Evolutionary conservation across 352 stramenopile genomes (phyloP).

Genomic region (Pelagophyceae sp.): DNA sequence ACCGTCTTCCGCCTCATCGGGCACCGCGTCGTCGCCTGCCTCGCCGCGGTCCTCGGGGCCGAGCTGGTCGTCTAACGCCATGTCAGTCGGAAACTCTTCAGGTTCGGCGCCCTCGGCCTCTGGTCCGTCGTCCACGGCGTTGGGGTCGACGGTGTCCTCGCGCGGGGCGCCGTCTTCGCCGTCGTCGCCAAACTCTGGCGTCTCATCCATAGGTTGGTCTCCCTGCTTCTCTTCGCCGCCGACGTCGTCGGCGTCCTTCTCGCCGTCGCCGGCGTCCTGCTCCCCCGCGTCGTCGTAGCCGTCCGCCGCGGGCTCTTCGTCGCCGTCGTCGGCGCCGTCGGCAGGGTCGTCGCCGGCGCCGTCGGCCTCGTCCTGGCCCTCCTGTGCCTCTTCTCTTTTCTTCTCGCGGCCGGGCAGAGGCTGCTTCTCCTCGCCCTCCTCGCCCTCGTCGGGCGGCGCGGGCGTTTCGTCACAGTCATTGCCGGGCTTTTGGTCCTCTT

Average conservation of each 20-base stretch:
- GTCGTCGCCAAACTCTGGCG: conserved; percentile 18
- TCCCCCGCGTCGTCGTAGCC: conserved; percentile 36
- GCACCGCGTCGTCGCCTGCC: conserved; percentile 33
- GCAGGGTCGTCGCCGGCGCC: no score
- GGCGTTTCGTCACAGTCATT: no score
- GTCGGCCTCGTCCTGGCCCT: conserved; percentile 30
- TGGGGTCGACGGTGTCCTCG: conserved; percentile 46
- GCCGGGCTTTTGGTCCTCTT: background rate
- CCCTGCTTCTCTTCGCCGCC: conserved; percentile 42
- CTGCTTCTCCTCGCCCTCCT: conserved; percentile 67
- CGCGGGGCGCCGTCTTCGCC: conserved; percentile 44
- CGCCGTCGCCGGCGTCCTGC: conserved; percentile 45
- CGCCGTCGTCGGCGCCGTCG: conserved; percentile 32
- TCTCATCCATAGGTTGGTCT: conserved; percentile 27
- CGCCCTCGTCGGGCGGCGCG: conserved; percentile 12
- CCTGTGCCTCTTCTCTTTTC: conserved; percentile 37
- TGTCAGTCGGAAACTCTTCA: conserved; percentile 27
- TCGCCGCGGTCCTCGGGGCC: conserved; percentile 39
- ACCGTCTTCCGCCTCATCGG: conserved; percentile 33
- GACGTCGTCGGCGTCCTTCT: conserved; percentile 55
- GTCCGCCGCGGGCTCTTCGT: conserved; percentile 26
- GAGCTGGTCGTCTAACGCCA: conserved; percentile 30
- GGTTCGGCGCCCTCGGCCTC: conserved; percentile 40
- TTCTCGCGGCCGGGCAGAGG: conserved; percentile 62
- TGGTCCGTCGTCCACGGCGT: conserved; percentile 69